A percentile compares a stretch with the other conserved stretches of the same genome.
These are phyloP conservation scores for Pseudocercospora fijiensis DNA, from an alignment of 2,329 filamentous ascomycete genomes.

Conservation along the genomic window DNA sequence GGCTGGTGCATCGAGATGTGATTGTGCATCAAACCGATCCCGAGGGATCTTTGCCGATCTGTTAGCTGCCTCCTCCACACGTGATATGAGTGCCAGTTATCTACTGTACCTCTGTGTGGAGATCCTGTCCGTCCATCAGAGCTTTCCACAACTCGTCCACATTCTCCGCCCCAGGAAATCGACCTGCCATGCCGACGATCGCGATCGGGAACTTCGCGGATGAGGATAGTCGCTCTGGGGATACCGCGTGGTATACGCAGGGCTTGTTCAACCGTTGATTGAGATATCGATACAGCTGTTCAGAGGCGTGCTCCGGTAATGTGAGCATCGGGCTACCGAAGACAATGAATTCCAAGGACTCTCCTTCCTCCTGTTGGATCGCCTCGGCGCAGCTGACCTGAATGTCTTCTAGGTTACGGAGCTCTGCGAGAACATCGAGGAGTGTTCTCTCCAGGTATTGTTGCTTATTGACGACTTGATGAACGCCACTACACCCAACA, in stretches of 20 bases:
- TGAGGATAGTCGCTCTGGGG: background rate
- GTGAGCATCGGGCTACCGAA: no score
- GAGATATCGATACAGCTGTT: no score
- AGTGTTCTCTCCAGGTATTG: no score
- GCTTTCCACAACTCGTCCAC: background rate
- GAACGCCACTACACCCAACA: no score
- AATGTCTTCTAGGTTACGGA: no score
- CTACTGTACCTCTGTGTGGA: background rate
- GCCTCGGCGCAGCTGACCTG: no score
- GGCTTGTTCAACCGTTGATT: background rate
- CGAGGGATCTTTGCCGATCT: background rate
- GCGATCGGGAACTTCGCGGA: background rate
- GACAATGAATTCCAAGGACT: no score
- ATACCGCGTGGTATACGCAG: background rate
- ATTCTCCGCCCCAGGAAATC: slow-evolving; percentile 1
- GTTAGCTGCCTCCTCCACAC: background rate
- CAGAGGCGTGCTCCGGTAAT: no score
- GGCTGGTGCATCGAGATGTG: background rate
- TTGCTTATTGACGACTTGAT: no score
- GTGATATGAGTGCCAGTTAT: background rate
- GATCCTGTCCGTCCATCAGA: background rate
- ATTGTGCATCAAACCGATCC: background rate
- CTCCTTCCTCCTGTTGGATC: no score
- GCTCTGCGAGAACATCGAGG: no score
- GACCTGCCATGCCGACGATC: slow-evolving; percentile 7